A percentile compares a stretch with the other conserved stretches of the same genome.
These are phyloP conservation scores for Quercus phellos DNA, from an alignment of 331 rosid species.

Conservation along the genomic window DNA sequence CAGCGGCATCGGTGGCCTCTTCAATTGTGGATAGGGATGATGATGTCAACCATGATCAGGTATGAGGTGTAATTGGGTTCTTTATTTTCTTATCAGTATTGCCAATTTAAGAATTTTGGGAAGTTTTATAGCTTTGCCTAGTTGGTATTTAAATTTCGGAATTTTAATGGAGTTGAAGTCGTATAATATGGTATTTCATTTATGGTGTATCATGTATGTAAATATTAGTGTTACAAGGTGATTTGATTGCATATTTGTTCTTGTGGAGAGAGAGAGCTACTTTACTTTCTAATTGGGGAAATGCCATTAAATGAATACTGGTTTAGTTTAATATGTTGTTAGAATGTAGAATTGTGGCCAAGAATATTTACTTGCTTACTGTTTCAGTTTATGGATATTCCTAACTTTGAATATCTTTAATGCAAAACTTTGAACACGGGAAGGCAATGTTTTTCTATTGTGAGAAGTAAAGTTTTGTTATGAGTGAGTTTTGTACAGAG, in stretches of 20 bases:
- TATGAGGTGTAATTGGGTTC: slow-evolving; percentile 15
- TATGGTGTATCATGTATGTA: slow-evolving; percentile 8
- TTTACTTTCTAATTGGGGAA: neutral
- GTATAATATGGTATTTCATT: slow-evolving; percentile 2
- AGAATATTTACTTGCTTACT: neutral
- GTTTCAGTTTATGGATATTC: neutral
- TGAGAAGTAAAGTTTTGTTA: neutral
- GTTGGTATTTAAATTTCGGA: neutral
- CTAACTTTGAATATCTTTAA: slow-evolving; percentile 6
- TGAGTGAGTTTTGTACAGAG: neutral
- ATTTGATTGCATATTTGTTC: slow-evolving; percentile 1
- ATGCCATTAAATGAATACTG: neutral
- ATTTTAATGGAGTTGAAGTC: neutral
- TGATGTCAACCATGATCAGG: slow-evolving; percentile 75
- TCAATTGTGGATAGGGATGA: slow-evolving; percentile 83
- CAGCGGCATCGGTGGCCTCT: slow-evolving; percentile 92
- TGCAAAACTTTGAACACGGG: slow-evolving; percentile 4
- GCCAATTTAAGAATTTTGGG: neutral
- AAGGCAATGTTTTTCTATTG: neutral
- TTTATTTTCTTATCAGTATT: neutral
- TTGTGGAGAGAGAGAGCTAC: neutral
- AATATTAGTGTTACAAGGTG: neutral
- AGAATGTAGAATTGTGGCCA: neutral
- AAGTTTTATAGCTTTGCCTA: neutral
- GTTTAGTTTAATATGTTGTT: neutral